These are phyloP conservation scores for Conticribra weissflogii DNA, from an alignment of 108 stramenopile species.

Conservation along the genomic window DNA sequence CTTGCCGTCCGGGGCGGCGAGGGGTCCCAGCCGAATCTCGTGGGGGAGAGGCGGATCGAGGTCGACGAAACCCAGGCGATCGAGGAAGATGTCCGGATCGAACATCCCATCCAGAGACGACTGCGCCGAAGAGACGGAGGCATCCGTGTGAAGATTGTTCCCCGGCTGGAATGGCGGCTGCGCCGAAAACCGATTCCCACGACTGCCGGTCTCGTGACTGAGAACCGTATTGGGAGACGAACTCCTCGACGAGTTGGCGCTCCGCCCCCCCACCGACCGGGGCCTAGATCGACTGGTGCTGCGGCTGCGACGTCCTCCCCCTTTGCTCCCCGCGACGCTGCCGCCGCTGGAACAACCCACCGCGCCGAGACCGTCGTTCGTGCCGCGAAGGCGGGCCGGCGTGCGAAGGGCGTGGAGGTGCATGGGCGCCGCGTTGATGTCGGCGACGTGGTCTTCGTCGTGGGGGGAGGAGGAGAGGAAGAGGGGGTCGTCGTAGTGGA, in stretches of 20 bases:
- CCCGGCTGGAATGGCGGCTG: too few relatives aligned
- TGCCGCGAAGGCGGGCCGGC: constrained; percentile 17
- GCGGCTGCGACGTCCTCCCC: constrained; percentile 11
- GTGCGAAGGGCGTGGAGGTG: constrained; percentile 38
- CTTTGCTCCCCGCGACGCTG: background rate
- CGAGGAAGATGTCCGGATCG: constrained; percentile 42
- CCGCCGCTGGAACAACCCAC: constrained; percentile 2
- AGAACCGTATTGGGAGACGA: background rate
- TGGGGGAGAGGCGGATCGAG: constrained; percentile 50
- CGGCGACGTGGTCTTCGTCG: constrained; percentile 10
- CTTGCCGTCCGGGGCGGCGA: constrained; percentile 20
- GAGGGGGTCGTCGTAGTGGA: background rate
- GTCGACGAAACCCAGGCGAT: constrained; percentile 46
- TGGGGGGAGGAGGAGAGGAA: too few relatives aligned
- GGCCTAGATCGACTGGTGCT: constrained; percentile 12
- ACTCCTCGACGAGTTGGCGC: background rate
- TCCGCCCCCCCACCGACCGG: constrained; percentile 5
- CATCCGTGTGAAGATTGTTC: too few relatives aligned
- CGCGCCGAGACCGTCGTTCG: background rate
- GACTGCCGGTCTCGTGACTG: background rate
- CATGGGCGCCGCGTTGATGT: constrained; percentile 36
- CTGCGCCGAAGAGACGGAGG: constrained; percentile 2
- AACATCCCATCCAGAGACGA: constrained; percentile 32
- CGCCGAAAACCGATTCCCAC: too few relatives aligned
- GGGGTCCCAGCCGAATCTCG: constrained; percentile 48